phyloP scores from a whole-genome alignment of 345 rosid genomes.

The Salix dunnii region DNA sequence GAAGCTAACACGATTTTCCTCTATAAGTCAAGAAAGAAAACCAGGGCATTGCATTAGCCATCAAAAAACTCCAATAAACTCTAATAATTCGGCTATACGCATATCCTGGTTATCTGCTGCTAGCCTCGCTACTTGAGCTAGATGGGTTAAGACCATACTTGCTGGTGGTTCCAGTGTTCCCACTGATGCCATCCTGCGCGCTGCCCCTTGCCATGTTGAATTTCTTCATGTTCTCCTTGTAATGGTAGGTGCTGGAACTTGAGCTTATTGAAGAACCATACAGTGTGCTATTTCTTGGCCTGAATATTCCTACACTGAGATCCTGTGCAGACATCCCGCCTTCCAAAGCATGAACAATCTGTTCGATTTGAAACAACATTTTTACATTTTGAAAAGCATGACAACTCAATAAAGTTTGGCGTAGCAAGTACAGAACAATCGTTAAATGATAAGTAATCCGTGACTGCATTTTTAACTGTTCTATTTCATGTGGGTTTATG shows the following conservation, averaged over 20 bases:
- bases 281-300: conserved; percentile 5
- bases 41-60: not conserved
- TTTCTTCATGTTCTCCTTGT: conserved; percentile 1
- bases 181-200: not conserved
- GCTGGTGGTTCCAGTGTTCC: conserved; percentile 20
- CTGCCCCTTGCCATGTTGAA: conserved; percentile 5
- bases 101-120: not conserved
- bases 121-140: conserved; percentile 18
- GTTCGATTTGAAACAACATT: not conserved
- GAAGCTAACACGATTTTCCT: not conserved
- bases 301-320: conserved; percentile 8
- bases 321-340: conserved; percentile 10
- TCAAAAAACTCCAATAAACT: not conserved
- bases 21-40: not conserved
- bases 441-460: not conserved
- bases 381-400: not conserved
- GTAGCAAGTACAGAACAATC: not conserved
- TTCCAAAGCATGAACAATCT: conserved; percentile 20
- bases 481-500: not conserved
- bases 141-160: conserved; percentile 17
- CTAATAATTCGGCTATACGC: not conserved
- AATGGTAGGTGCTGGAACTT: not conserved
- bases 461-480: not conserved
- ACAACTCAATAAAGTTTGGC: not conserved
- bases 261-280: conserved; percentile 4